phyloP scores from a whole-genome alignment of 2,329 filamentous ascomycete species.

The Epichloe uncinata region DNA sequence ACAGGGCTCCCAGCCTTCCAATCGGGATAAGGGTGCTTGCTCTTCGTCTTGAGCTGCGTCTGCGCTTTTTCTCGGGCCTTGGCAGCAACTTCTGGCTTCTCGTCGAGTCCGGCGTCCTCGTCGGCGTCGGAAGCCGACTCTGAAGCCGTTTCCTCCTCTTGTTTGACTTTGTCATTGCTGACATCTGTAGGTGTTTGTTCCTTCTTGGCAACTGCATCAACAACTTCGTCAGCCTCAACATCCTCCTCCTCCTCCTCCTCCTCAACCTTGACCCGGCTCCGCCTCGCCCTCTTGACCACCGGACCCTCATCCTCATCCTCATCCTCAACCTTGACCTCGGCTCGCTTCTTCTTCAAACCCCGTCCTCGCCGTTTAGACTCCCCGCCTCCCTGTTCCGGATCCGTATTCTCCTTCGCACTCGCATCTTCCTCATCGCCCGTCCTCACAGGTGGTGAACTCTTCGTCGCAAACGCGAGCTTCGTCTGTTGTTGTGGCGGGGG shows the following conservation, averaged over 20 bases:
- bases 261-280: conserved; percentile 32
- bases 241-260: conserved; percentile 26
- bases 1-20: conserved; percentile 84
- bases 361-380: conserved; percentile 32
- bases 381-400: conserved; percentile 24
- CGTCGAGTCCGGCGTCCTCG: conserved; percentile 38
- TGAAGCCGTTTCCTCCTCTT: conserved; percentile 6
- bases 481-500: conserved; percentile 55
- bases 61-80: conserved; percentile 75
- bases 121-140: conserved; percentile 26
- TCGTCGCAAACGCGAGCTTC: conserved; percentile 62
- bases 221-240: not conserved
- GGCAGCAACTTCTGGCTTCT: conserved; percentile 55
- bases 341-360: conserved; percentile 7
- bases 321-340: conserved; percentile 16
- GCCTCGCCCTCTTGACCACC: conserved; percentile 42
- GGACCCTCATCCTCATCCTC: conserved; percentile 45
- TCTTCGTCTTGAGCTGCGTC: conserved; percentile 52
- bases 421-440: conserved; percentile 15
- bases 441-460: conserved; percentile 24
- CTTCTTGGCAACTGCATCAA: not conserved
- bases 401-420: conserved; percentile 24
- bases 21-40: conserved; percentile 80
- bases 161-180: conserved; percentile 16
- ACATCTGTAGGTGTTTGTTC: conserved; percentile 12